A percentile compares a stretch with the other conserved stretches of the same genome.
phyloP scores from a whole-genome alignment of 805 yeast genomes.

The Saccharomycopsis lassenensis region DNA sequence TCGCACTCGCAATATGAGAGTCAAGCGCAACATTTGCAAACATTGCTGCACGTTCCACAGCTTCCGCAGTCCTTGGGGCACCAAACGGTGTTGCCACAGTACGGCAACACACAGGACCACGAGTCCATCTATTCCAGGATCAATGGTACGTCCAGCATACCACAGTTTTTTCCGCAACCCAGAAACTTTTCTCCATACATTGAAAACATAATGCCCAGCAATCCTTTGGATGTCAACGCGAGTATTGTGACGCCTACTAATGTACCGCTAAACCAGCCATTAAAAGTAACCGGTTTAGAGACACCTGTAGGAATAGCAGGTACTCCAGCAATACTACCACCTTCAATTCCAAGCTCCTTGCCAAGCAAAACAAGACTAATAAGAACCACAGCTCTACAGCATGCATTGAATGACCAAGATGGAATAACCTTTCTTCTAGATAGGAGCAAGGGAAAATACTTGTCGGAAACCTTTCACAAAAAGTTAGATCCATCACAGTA shows the following conservation, averaged over 20 bases:
- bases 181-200: not conserved
- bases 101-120: too few species aligned
- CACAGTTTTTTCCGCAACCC: not conserved
- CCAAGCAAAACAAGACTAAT: slow-evolving; percentile 10
- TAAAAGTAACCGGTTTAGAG: not conserved
- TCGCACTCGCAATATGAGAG: too few species aligned
- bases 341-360: not conserved
- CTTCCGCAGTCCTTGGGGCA: not conserved
- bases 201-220: too few species aligned
- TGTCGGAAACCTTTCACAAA: too few species aligned
- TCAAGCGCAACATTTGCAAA: not conserved
- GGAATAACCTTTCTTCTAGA: too few species aligned
- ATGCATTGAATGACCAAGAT: not conserved
- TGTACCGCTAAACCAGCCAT: slow-evolving; percentile 1
- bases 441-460: too few species aligned
- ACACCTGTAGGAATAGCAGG: slow-evolving; percentile 1
- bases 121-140: too few species aligned
- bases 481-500: slow-evolving; percentile 2
- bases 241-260: not conserved
- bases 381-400: slow-evolving; percentile 11
- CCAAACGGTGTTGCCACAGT: not conserved
- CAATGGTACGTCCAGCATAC: not conserved
- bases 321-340: not conserved
- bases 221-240: not conserved
- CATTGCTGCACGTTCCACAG: not conserved